phyloP scores from a whole-genome alignment of 2,329 filamentous ascomycete genomes.

The Arthroderma sp. region DNA sequence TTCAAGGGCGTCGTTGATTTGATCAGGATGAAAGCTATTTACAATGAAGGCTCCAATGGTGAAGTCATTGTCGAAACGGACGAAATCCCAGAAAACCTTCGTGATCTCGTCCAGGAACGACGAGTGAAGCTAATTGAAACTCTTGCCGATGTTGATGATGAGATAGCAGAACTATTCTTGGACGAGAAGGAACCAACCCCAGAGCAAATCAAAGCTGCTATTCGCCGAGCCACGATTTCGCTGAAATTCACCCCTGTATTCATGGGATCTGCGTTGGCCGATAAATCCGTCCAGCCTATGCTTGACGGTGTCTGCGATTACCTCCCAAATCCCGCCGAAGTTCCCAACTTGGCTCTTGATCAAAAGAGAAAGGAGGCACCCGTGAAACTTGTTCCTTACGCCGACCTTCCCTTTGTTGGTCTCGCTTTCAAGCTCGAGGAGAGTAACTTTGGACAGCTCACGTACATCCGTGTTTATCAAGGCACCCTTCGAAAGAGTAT shows the following conservation, averaged over 20 bases:
- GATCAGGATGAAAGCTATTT: constrained; percentile 82
- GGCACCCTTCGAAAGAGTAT: constrained; percentile 77
- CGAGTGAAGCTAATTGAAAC: constrained; percentile 81
- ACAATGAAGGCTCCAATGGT: constrained; percentile 76
- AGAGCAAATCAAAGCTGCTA: constrained; percentile 79
- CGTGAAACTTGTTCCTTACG: constrained; percentile 64
- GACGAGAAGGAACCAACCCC: constrained; percentile 71
- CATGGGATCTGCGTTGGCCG: constrained; percentile 89
- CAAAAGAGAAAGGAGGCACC: constrained; percentile 62
- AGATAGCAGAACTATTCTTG: constrained; percentile 89
- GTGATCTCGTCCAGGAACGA: constrained; percentile 67
- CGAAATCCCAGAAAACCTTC: constrained; percentile 69
- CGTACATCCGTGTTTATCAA: constrained; percentile 97
- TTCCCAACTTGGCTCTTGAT: constrained; percentile 82
- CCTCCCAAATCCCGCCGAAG: constrained; percentile 80
- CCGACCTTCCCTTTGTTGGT: constrained; percentile 84
- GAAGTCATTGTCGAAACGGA: constrained; percentile 64
- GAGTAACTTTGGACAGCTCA: constrained; percentile 95
- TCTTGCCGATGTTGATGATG: constrained; percentile 91
- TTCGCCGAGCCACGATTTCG: constrained; percentile 76
- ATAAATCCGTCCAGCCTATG: constrained; percentile 93
- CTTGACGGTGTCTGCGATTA: constrained; percentile 94
- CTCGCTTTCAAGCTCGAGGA: constrained; percentile 98
- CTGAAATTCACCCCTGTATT: constrained; percentile 88
- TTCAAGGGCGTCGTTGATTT: constrained; percentile 90